Conservation (phyloP, 257 asterid species). For the Solanum clarkiae region DNA sequence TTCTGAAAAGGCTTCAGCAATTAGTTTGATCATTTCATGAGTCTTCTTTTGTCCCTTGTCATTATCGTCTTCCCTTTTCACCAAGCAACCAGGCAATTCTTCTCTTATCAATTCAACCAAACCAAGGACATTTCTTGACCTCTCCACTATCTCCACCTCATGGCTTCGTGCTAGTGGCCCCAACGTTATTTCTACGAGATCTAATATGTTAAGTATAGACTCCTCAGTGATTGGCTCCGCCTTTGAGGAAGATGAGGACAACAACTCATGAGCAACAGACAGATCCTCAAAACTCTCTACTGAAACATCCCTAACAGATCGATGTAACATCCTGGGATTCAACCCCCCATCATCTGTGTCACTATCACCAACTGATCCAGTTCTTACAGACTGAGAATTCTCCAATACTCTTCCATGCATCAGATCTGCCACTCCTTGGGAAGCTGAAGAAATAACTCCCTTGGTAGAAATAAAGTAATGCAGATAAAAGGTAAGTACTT, state of each 20-base stretch:
- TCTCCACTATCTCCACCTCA: constrained; percentile 84
- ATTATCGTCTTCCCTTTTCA: constrained; percentile 22
- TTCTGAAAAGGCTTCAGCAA: constrained; percentile 52
- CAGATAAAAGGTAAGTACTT: constrained; percentile 58
- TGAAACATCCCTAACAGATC: constrained; percentile 8
- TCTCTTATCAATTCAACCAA: constrained; percentile 50
- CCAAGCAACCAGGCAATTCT: constrained; percentile 24
- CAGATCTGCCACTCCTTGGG: constrained; percentile 17
- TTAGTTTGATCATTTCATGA: constrained; percentile 33
- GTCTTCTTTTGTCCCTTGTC: constrained; percentile 19
- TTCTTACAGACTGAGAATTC: constrained; percentile 12
- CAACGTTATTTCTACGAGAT: constrained; percentile 55
- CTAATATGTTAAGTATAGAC: constrained; percentile 38
- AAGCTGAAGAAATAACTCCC: constrained; percentile 21
- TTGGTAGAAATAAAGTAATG: constrained; percentile 33
- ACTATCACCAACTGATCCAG: constrained; percentile 22
- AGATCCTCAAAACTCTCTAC: constrained; percentile 11
- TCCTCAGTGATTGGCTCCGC: constrained; percentile 27
- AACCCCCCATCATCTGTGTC: constrained; percentile 29
- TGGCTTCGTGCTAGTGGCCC: constrained; percentile 55
- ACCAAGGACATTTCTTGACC: constrained; percentile 71
- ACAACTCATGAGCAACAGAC: constrained; percentile 14
- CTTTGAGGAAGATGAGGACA: constrained; percentile 18
- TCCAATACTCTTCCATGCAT: constrained; percentile 13
- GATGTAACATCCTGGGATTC: constrained; percentile 3